These are phyloP conservation scores for Phytophthora uliginosa DNA, from an alignment of 352 stramenopile genomes.

Conservation along the genomic window DNA sequence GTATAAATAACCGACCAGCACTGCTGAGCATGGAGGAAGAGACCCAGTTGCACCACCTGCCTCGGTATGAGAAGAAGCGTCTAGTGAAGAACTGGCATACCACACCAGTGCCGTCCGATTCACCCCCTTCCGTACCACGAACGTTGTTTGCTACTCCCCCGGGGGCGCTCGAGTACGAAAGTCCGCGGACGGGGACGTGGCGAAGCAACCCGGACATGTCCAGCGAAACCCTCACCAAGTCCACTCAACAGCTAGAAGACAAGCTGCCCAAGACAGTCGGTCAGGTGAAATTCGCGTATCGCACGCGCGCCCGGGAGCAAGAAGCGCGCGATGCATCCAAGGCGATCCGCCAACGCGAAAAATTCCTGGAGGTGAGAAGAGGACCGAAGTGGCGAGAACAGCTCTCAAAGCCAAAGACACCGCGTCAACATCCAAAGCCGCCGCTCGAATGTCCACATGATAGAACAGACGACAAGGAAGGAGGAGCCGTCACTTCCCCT, in stretches of 20 bases:
- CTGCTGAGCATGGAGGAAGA: constrained; percentile 28
- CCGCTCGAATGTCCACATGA: constrained; percentile 9
- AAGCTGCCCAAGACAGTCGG: constrained; percentile 44
- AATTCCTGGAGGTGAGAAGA: constrained; percentile 16
- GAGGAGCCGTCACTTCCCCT: neutral
- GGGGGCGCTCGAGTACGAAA: constrained; percentile 29
- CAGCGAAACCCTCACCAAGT: neutral
- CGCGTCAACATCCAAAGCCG: neutral
- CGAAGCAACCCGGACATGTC: constrained; percentile 11
- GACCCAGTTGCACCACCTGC: constrained; percentile 27
- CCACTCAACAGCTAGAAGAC: constrained; percentile 8
- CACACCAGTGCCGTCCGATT: neutral
- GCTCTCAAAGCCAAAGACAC: constrained; percentile 18
- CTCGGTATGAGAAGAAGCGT: constrained; percentile 49
- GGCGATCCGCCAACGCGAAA: constrained; percentile 19
- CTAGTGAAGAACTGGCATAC: constrained; percentile 46
- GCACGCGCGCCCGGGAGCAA: constrained; percentile 41
- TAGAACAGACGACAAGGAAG: neutral
- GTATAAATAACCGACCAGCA: constrained; percentile 27
- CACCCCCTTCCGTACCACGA: neutral
- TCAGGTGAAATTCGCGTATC: constrained; percentile 58
- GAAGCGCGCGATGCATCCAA: constrained; percentile 36
- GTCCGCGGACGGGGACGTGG: constrained; percentile 14
- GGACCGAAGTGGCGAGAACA: constrained; percentile 7
- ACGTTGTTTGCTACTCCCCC: constrained; percentile 29